Base-by-base conservation (phyloP, 768 basidiomycete genomes). In the Coprinopsis marcescibilis region DNA sequence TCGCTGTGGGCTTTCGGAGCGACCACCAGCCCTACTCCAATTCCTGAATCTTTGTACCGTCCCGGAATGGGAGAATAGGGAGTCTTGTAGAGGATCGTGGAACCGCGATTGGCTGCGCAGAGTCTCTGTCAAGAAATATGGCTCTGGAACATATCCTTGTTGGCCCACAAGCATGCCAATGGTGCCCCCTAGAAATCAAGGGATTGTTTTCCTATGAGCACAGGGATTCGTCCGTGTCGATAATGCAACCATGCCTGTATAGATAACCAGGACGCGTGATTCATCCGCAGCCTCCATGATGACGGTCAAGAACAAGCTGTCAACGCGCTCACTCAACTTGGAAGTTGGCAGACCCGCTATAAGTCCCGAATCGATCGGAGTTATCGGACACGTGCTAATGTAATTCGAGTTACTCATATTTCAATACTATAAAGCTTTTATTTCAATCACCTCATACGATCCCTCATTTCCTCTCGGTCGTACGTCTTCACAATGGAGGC, bases 21-120 rank as follows among this genome's bases (percentile, higher is more conserved):
- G 73, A 6, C 81, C 85, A 52, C 76, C 80, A 24, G 65, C 63
- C 43, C 56, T 72, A 52, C 76, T 83, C 85, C 92, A 94, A 47
- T 81, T 71, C 48, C 85, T 71, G 60, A 83, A 95, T 4, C 85
- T 82, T 58, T 85, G 79, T 6, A 93, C 83, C 17, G 89, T 85
- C 5, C 72, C 68, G 0, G 89, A 78, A 54, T 90, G 78, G 1
- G 89, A 89, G 57, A 89, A 92, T 19, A 95, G 66, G 1, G 91
- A 93, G 50, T 89, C 83, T 60, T 88, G 85, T 19, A 82, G 65
- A 3, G 93, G 94, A 54, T 97, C 94, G 63, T 97, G 89, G 57
- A 97, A 97, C 11, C 94, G 81, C 30, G 78, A 78, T 64, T 93
- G 89, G 54, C 83, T 83, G 55, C 77, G 71, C 23, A 95, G 76